Percentiles rank a stretch among this genome's conserved stretches.
Evolutionary conservation across 805 yeast genomes (phyloP).

Genomic region (Hanseniaspora vineae): DNA sequence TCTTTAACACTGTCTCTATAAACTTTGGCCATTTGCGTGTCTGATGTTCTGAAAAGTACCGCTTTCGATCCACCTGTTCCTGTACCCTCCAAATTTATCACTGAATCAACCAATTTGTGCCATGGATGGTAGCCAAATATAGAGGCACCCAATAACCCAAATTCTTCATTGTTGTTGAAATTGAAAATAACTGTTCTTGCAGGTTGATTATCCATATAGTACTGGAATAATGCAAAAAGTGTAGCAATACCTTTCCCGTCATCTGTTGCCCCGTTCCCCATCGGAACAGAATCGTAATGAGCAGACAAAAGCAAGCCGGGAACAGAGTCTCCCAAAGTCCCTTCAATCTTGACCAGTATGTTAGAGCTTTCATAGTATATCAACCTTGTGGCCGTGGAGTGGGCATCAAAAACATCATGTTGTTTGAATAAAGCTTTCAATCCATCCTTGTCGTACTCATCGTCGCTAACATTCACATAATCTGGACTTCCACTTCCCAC

Average conservation of each 20-base stretch:
- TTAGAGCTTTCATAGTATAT: constrained; percentile 77
- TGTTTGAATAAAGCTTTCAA: constrained; percentile 36
- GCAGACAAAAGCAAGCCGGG: constrained; percentile 70
- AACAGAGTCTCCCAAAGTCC: constrained; percentile 35
- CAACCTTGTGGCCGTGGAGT: constrained; percentile 32
- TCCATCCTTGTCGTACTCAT: constrained; percentile 20
- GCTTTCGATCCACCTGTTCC: constrained; percentile 79
- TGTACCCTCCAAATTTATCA: constrained; percentile 81
- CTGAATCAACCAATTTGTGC: constrained; percentile 45
- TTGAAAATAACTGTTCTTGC: constrained; percentile 64
- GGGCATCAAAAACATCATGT: constrained; percentile 32
- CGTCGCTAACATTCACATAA: constrained; percentile 20
- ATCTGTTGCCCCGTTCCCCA: constrained; percentile 80
- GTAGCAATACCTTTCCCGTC: constrained; percentile 86
- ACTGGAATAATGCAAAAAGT: constrained; percentile 53
- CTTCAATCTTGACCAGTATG: constrained; percentile 62
- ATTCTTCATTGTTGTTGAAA: constrained; percentile 83
- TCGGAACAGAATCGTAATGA: constrained; percentile 82
- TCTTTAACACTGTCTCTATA: constrained; percentile 38
- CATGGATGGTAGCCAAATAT: constrained; percentile 59
- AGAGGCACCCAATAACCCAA: constrained; percentile 73
- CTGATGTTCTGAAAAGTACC: constrained; percentile 71
- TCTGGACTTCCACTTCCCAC: too few relatives aligned
- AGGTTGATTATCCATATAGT: constrained; percentile 39
- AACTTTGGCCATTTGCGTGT: constrained; percentile 52